Evolutionary conservation across 2,329 filamentous ascomycete genomes (phyloP), one percentile per base, ranked within the genome.

Genomic region (Colletotrichum tofieldiae): DNA sequence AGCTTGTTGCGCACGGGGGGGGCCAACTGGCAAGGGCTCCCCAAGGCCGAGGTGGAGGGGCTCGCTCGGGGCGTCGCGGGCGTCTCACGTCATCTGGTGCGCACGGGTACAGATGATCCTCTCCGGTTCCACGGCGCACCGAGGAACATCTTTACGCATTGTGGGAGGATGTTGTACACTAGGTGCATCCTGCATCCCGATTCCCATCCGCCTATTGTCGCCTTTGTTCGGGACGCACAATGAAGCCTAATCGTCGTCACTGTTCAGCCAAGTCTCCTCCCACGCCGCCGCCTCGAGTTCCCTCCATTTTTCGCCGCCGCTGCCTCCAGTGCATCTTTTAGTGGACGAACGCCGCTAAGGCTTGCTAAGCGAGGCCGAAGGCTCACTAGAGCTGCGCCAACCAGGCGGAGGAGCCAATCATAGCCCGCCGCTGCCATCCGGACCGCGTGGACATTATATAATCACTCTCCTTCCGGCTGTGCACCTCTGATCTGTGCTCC

Each of bases 41-140:
- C 16, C 16, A 32, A 5, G 18, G 52, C 23, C 23, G 16, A 2
- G 14, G 49, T 9, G 29, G 61, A 55, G 37, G 56, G 32, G 18
- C 26, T 18, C 37, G 32, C 23, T 26, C 23, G 49, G 49, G 58
- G 58, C 35, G 32, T 52, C 14, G 64, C 35, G 64, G 52, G 32
- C 18, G 37, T 68, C 69, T 71, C 65, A 71, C 64, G 69, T 71
- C 69, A 71, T 71, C 65, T 45, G n/a, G 65, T 35, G 18, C 68
- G 65, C 51, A 59, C 68, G 69, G 69, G 41, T 68, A 43, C 65
- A 58, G 41, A 63, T 39, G 43, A 63, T 71, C 69, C 69, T 58
- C 37, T 39, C 63, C 41, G 52, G 20, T 29, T 43, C 20, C 43
- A 37, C 45, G n/a, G 32, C 32, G 35, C 9, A 26, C 49, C 29